Evolutionary conservation across 441 rosid species (phyloP).

Genomic region (Raphanus hybrid): DNA sequence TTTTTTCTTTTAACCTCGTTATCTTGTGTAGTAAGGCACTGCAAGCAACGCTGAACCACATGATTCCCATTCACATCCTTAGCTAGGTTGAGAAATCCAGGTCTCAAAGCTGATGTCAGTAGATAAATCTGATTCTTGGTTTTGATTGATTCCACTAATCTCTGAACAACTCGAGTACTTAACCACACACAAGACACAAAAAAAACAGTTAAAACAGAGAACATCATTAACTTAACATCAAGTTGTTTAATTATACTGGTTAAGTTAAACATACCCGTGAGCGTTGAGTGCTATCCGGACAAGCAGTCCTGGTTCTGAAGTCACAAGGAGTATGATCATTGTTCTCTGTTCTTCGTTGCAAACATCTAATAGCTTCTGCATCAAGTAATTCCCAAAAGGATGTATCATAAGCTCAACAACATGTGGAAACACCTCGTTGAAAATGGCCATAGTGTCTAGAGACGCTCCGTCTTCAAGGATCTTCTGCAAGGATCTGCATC

Average conservation of each 20-base stretch:
- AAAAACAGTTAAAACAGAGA: background rate
- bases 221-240: background rate
- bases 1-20: slow-evolving; percentile 37
- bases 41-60: slow-evolving; percentile 61
- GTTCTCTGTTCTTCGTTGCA: slow-evolving; percentile 59
- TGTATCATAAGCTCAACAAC: slow-evolving; percentile 62
- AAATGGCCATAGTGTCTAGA: slow-evolving; percentile 49
- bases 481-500: slow-evolving; percentile 60
- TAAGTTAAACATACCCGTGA: slow-evolving; percentile 48
- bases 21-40: slow-evolving; percentile 47
- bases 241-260: background rate
- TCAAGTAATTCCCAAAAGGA: slow-evolving; percentile 66
- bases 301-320: slow-evolving; percentile 51
- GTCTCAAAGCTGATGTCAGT: slow-evolving; percentile 52
- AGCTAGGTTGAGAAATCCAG: slow-evolving; percentile 52
- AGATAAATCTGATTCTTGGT: slow-evolving; percentile 51
- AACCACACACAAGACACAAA: background rate
- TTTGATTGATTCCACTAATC: slow-evolving; percentile 53
- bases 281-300: slow-evolving; percentile 51
- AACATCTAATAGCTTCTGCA: slow-evolving; percentile 62
- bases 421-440: slow-evolving; percentile 55
- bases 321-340: slow-evolving; percentile 50
- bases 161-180: slow-evolving; percentile 67
- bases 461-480: slow-evolving; percentile 51
- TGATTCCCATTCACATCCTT: slow-evolving; percentile 63